Evolutionary conservation across 805 yeast species (phyloP).

Genomic region (Yamadazyma endophytica): DNA sequence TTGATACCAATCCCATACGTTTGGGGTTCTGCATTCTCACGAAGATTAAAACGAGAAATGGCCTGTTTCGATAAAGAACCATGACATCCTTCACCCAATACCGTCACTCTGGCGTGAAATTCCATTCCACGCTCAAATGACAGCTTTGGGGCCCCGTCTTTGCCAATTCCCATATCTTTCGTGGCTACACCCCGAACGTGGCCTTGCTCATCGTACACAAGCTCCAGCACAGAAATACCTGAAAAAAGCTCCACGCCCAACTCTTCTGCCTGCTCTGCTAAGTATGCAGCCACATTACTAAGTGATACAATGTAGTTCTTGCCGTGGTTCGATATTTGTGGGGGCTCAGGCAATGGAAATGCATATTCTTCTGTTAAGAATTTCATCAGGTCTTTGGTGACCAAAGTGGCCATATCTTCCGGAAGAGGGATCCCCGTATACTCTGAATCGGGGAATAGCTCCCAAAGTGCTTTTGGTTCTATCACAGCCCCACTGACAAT

Average conservation of each 20-base stretch:
- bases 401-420: conserved; percentile 67
- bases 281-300: conserved; percentile 73
- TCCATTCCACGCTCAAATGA: conserved; percentile 97
- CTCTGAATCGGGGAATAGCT: conserved; percentile 72
- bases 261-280: conserved; percentile 87
- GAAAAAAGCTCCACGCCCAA: conserved; percentile 93
- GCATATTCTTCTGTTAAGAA: conserved; percentile 58
- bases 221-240: conserved; percentile 79
- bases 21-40: conserved; percentile 66
- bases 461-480: conserved; percentile 85
- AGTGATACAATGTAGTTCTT: conserved; percentile 83
- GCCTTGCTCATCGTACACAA: conserved; percentile 55
- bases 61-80: conserved; percentile 85
- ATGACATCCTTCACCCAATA: conserved; percentile 97
- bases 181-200: conserved; percentile 87
- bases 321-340: conserved; percentile 78
- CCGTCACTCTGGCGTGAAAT: conserved; percentile 84
- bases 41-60: conserved; percentile 62
- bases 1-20: conserved; percentile 95
- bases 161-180: conserved; percentile 82
- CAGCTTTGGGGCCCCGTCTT: conserved; percentile 70
- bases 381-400: conserved; percentile 69
- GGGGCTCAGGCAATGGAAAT: conserved; percentile 86
- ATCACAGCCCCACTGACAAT: conserved; percentile 90
- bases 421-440: conserved; percentile 69